Conservation (phyloP, 2,329 filamentous ascomycete genomes). For the Orbilia oligospora region DNA sequence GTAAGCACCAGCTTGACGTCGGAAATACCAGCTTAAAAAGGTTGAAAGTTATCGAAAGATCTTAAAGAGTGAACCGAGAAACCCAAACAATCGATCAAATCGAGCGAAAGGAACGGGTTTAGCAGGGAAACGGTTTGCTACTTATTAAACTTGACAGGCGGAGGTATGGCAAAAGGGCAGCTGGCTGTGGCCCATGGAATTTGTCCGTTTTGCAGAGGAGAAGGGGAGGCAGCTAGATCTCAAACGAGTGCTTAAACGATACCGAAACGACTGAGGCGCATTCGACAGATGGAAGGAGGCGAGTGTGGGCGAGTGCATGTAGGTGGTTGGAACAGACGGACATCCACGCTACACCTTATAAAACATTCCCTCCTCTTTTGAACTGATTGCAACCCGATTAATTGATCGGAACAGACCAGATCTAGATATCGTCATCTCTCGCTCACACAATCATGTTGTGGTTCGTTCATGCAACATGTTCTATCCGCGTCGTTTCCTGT, state of each 20-base stretch:
- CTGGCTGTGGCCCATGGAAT: slow-evolving; percentile 28
- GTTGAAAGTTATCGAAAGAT: slow-evolving; percentile 26
- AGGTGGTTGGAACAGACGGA: slow-evolving; percentile 1
- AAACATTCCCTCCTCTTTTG: slow-evolving; percentile 23
- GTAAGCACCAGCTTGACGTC: slow-evolving; percentile 41
- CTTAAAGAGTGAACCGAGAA: slow-evolving; percentile 33
- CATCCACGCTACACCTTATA: slow-evolving; percentile 26
- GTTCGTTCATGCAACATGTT: slow-evolving; percentile 8
- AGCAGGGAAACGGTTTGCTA: slow-evolving; percentile 29
- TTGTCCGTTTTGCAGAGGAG: slow-evolving; percentile 49
- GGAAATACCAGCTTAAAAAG: slow-evolving; percentile 40
- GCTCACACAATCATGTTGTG: slow-evolving; percentile 29
- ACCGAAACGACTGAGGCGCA: slow-evolving; percentile 58
- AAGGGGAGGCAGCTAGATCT: slow-evolving; percentile 44
- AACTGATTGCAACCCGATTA: neutral
- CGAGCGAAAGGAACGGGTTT: slow-evolving; percentile 27
- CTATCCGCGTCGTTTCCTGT: slow-evolving; percentile 38
- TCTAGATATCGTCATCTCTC: slow-evolving; percentile 47
- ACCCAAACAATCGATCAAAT: slow-evolving; percentile 25
- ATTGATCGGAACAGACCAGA: neutral
- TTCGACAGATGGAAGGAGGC: slow-evolving; percentile 46
- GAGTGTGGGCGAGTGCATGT: neutral
- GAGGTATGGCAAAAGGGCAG: slow-evolving; percentile 42
- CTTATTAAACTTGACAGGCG: slow-evolving; percentile 44
- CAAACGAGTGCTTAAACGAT: slow-evolving; percentile 60